Evolutionary conservation across 768 basidiomycete species (phyloP), one percentile per base, ranked within the genome.

Genomic region (Trametes villosa): DNA sequence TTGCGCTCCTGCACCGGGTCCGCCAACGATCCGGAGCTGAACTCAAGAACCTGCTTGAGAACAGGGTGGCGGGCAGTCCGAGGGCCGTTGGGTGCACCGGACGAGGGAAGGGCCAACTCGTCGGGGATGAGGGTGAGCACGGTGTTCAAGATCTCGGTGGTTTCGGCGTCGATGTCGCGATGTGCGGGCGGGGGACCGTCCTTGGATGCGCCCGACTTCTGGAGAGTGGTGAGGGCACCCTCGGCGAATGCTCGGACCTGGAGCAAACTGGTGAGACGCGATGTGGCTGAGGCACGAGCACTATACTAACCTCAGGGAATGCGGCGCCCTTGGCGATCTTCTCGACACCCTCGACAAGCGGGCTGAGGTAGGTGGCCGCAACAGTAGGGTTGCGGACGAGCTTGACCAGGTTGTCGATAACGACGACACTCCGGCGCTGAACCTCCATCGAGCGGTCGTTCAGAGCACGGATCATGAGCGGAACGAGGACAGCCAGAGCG

Each of bases 381-480:
- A 98, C 86, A 60, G 83, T 86, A 3, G 92, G 90, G 68, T 96
- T 86, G 64, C 96, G 90, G 41, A 98, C 96, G 62, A 98, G 91
- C 77, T 98, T 98, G 76, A 97, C 96, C 55, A 98, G 81, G 76
- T 98, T 98, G 71, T 96, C 94, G 61, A 95, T 86, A 70, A 98
- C 94, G 49, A 98, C 88, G 59, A 97, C 95, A 0, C 93, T 89
- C 59, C 96, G 87, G 57, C 96, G 89, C 72, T 96, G 94, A 20
- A 95, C 92, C 68, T 97, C 95, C 88, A 95, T 97, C 59, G 94
- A 94, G 65, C 96, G 85, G 72, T 97, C 96, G 66, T 96, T 96
- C 67, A 98, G 80, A 11, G 93, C 96, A 69, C 96, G 93, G 42
- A 85, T 81, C 48, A 98, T 81, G 24, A 98, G 85, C 8, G 96